Conservation (phyloP, 179 eudicot species). For the Sideroxylon spinosum region DNA sequence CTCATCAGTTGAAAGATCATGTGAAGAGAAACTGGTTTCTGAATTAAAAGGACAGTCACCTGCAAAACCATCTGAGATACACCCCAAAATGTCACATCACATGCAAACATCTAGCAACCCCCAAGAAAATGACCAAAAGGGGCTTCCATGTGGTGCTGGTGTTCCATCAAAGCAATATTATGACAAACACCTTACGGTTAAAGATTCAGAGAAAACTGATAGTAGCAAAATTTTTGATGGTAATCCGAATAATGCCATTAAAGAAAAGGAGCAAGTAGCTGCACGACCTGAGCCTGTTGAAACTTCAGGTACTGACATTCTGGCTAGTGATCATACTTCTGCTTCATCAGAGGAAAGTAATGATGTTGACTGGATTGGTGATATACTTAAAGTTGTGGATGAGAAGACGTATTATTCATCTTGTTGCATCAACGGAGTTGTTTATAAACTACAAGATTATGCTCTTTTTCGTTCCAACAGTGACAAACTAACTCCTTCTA, state of each 20-base stretch:
- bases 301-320: constrained; percentile 25
- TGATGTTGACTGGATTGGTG: constrained; percentile 75
- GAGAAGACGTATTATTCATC: constrained; percentile 62
- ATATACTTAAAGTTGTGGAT: constrained; percentile 41
- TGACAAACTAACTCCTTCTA: constrained; percentile 58
- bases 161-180: constrained; percentile 25
- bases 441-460: constrained; percentile 61
- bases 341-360: constrained; percentile 40
- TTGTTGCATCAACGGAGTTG: constrained; percentile 60
- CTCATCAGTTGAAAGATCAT: constrained; percentile 24
- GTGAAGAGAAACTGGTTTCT: constrained; percentile 25
- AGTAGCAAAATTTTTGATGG: constrained; percentile 20
- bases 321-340: constrained; percentile 24
- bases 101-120: constrained; percentile 26
- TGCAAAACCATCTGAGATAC: constrained; percentile 26
- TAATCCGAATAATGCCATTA: constrained; percentile 14
- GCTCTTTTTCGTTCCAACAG: constrained; percentile 45
- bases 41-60: constrained; percentile 30
- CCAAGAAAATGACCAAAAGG: constrained; percentile 24
- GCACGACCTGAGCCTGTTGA: constrained; percentile 29
- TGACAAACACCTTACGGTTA: constrained; percentile 25
- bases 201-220: constrained; percentile 22
- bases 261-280: constrained; percentile 24
- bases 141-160: constrained; percentile 31
- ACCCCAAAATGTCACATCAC: not conserved